Conservation (phyloP, 2,329 filamentous ascomycete species). For the Saccharata proteae region DNA sequence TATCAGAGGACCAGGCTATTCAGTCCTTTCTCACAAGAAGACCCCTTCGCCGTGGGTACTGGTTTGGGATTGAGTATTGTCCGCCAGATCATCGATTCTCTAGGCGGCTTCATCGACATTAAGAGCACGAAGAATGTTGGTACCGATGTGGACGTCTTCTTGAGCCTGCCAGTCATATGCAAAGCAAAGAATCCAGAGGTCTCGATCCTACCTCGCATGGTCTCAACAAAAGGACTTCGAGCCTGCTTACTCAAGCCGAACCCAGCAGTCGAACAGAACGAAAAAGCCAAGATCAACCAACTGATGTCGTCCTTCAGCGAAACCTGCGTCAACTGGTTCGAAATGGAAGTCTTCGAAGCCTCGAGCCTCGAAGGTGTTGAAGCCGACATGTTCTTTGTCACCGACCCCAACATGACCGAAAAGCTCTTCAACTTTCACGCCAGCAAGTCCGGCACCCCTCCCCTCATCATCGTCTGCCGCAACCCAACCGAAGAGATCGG, state of each 20-base stretch:
- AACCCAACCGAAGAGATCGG: conserved; percentile 7
- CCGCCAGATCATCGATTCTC: conserved; percentile 23
- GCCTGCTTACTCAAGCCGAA: conserved; percentile 3
- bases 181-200: conserved; percentile 4
- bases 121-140: conserved; percentile 22
- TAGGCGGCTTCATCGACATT: conserved; percentile 26
- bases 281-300: neutral
- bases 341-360: conserved; percentile 7
- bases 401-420: conserved; percentile 3
- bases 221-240: conserved; percentile 3
- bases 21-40: conserved; percentile 28
- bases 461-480: conserved; percentile 7
- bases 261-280: too few relatives aligned
- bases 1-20: conserved; percentile 25
- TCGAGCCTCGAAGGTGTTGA: conserved; percentile 2
- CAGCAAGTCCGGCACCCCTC: conserved; percentile 5
- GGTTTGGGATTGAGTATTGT: conserved; percentile 27
- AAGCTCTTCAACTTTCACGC: conserved; percentile 8
- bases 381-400: conserved; percentile 6
- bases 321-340: conserved; percentile 8
- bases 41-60: conserved; percentile 24
- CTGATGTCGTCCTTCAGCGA: conserved; percentile 6
- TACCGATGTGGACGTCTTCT: conserved; percentile 18
- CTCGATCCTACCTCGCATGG: conserved; percentile 1
- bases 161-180: conserved; percentile 1